Evolutionary conservation across 306 rosid genomes (phyloP), one percentile per base, ranked within the genome.

Genomic region (Trifolium fragiferum): DNA sequence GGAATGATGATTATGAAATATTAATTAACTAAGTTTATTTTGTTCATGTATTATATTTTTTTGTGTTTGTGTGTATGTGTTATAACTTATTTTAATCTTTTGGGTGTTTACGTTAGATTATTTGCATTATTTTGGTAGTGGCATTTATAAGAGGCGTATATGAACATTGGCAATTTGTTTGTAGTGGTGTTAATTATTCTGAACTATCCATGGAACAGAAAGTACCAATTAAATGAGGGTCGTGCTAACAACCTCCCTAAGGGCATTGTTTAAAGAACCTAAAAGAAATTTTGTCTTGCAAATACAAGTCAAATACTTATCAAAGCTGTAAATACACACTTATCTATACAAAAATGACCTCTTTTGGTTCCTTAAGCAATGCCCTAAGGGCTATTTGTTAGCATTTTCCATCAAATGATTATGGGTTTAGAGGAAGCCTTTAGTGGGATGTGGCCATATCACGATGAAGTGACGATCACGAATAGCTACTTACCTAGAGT

Each of bases 41-140:
- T 0, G 6, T 30, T 30, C 0, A 30, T 30, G 33, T 30, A 4
- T 30, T 30, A 30, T 30, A 30, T 30, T 5, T 4, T 30, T 30
- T n/a, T n/a, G n/a, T n/a, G n/a, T 30, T 4, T 30, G 6, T 30
- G 33, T 30, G 32, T 27, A 27, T 27, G 4, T 27, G 33, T 30
- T n/a, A n/a, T n/a, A n/a, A n/a, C n/a, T n/a, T n/a, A n/a, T n/a
- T 55, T 20, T 66, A 21, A 46, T 43, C 57, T 58, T 47, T 54
- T 44, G 18, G 27, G 23, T 41, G 41, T 64, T 47, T 12, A 65
- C 68, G 13, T 41, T 55, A 47, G 72, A 59, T 66, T 21, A 64
- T 73, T 18, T 69, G 44, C 80, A 30, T 59, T 37, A 47, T 35
- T 62, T 16, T 62, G n/a, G 47, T 62, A 33, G 68, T 16, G 27